Base-by-base conservation (phyloP, 495 filamentous ascomycete genomes). In the Penicillium tannophilum region DNA sequence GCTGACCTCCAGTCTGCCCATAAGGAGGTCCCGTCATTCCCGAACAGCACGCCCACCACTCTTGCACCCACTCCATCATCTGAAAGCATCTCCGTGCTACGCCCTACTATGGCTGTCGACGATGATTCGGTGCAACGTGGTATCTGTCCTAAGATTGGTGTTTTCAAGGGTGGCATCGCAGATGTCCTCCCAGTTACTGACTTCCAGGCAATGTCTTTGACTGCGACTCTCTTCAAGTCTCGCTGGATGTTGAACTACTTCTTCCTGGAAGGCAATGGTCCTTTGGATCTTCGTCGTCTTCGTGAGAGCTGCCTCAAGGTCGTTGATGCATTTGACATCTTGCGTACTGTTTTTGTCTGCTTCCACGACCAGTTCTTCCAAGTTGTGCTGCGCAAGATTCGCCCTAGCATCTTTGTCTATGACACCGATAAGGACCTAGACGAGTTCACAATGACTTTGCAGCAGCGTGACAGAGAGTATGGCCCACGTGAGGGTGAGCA, bases 291-390 rank as follows among this genome's bases (percentile, higher is more conserved):
- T 1, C 61, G 61, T 17, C 73, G 73, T 9, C 69, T 87, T 3
- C 74, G 78, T 36, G 74, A 74, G 45, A 80, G 77, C 35, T 74
- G 75, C 45, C 58, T 75, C 50, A 75, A 72, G 47, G 72, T 79
- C 7, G 72, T 81, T 30, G 72, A 80, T 17, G 75, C 77, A 2
- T 88, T 86, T 63, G 87, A 90, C 50, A 86, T 90, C 24, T 73
- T 92, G 2, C 83, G 88, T 6, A 90, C 88, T 0, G 84, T 91
- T 7, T 90, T 90, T 61, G 77, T 90, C 5, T 77, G 80, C 59
- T 73, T 75, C 63, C 76, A 75, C n/a, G 76, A 74, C 14, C 66
- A 75, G 4, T 87, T 84, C 64, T 84, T 83, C 62, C 82, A 86
- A 63, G 85, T 90, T 19, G 80, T 89, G 5, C 72, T 90, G 1